Base-by-base conservation (phyloP, 192 early-diverging fungal species). In the Allomyces macrogynus region DNA sequence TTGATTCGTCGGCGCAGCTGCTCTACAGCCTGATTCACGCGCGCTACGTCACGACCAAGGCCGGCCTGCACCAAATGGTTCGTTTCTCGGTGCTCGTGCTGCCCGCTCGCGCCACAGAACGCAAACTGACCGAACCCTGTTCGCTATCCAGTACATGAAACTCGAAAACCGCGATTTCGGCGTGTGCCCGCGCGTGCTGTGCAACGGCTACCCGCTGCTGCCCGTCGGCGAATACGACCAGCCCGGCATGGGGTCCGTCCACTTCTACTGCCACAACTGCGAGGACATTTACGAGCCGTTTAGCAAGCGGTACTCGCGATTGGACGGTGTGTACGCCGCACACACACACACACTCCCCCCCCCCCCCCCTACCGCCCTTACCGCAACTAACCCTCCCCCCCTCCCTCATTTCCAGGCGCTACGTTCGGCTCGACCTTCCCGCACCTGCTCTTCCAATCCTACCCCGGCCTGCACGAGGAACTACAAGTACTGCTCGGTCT, bases 401-500 rank as follows among this genome's bases (percentile, higher is more conserved):
- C 61, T n/a, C 22, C 63, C 62, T 64, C n/a, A n/a, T 43, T 57
- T 65, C 75, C 72, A 64, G 91, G 96, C 63, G 89, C 93, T 42
- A 88, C 85, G 72, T 99, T 99, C 79, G 94, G 94, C 40, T 89
- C 96, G 20, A 93, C 92, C 5, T 95, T 99, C 72, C 86, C 93
- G 11, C 87, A 93, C 70, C 75, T 99, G 68, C 82, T 97, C 61
- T 88, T 94, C 74, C 81, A 89, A 73, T 85, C 85, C 10, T 95
- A 86, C 77, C 87, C 91, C 0, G 82, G 88, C 43, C 68, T 89
- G 42, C 72, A 86, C 16, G 89, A 87, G 16, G 72, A 73, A 20
- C 27, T 60, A 0, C 12, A 22, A 16, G 42, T 22, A 7, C 8
- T 22, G n/a, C n/a, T 8, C 25, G 10, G 8, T 23, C 14, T n/a